These are phyloP conservation scores for Botryotinia globosa DNA, from an alignment of 2,329 filamentous ascomycete species.

Conservation along the genomic window DNA sequence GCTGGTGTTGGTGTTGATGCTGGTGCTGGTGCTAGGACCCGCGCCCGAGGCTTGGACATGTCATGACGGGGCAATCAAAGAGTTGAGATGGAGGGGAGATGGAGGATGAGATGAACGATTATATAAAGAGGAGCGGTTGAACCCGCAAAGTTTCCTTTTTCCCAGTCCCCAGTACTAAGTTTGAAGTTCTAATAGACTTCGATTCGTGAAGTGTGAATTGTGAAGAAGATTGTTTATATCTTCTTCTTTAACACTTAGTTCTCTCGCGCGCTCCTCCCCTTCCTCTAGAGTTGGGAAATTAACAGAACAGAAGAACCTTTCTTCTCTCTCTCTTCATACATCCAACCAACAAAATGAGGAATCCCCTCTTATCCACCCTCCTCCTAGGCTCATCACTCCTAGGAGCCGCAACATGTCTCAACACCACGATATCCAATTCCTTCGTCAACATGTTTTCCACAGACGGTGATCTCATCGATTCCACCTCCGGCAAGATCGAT, in stretches of 20 bases:
- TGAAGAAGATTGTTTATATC: background rate
- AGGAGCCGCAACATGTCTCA: background rate
- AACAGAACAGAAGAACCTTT: background rate
- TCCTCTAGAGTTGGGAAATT: background rate
- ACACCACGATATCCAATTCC: slow-evolving; percentile 9
- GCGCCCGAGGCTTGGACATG: background rate
- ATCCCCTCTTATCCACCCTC: background rate
- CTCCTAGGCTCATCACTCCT: background rate
- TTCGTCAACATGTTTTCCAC: slow-evolving; percentile 28
- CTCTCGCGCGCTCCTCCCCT: background rate
- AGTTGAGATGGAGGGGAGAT: background rate
- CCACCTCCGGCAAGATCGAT: slow-evolving; percentile 33
- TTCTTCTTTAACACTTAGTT: background rate
- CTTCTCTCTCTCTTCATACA: background rate
- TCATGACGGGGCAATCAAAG: background rate
- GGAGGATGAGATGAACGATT: background rate
- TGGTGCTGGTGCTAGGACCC: background rate
- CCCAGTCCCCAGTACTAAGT: background rate
- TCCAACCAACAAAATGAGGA: background rate
- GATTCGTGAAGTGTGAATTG: background rate
- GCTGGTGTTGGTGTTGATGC: background rate
- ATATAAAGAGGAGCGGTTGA: background rate
- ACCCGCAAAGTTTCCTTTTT: too few relatives aligned
- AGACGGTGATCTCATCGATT: slow-evolving; percentile 31
- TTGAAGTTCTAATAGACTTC: background rate